These are phyloP conservation scores for Meyerozyma athensensis DNA, from an alignment of 1,139 yeast genomes.

Conservation along the genomic window DNA sequence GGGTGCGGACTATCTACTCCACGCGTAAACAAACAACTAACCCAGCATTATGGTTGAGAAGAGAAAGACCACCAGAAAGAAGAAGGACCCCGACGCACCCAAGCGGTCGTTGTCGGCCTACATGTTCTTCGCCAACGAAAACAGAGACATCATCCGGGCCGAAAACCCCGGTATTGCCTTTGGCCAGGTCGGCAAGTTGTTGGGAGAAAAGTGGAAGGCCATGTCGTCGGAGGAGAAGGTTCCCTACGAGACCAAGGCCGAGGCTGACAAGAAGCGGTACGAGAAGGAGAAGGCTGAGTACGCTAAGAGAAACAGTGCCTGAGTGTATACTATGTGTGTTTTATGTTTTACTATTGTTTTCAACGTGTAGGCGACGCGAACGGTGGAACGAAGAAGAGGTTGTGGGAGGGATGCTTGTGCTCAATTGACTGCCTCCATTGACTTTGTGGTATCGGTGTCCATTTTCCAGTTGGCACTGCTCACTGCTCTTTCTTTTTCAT, in stretches of 20 bases:
- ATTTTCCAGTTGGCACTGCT: too few species aligned
- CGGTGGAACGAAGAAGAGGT: too few species aligned
- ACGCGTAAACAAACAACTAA: slow-evolving; percentile 9
- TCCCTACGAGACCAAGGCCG: slow-evolving; percentile 92
- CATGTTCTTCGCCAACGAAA: slow-evolving; percentile 97
- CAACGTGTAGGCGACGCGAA: too few species aligned
- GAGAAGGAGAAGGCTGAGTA: slow-evolving; percentile 94
- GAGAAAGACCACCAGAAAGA: slow-evolving; percentile 46
- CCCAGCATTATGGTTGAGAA: slow-evolving; percentile 28
- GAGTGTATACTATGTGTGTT: slow-evolving; percentile 5
- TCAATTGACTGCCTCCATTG: too few species aligned
- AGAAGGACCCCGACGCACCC: slow-evolving; percentile 96
- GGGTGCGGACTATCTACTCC: too few species aligned
- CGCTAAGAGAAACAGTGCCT: slow-evolving; percentile 41
- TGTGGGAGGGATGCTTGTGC: too few species aligned
- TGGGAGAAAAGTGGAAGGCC: slow-evolving; percentile 97
- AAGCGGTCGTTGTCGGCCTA: slow-evolving; percentile 97
- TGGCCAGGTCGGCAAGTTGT: slow-evolving; percentile 86
- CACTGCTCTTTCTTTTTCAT: neutral
- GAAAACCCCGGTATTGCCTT: slow-evolving; percentile 93
- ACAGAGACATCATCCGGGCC: slow-evolving; percentile 90
- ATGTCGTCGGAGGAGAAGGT: slow-evolving; percentile 72
- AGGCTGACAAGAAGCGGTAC: slow-evolving; percentile 93
- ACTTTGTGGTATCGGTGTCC: too few species aligned
- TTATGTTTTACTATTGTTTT: too few species aligned